Base-by-base conservation (phyloP, 441 rosid genomes). In the Rhodomyrtus psidioides region DNA sequence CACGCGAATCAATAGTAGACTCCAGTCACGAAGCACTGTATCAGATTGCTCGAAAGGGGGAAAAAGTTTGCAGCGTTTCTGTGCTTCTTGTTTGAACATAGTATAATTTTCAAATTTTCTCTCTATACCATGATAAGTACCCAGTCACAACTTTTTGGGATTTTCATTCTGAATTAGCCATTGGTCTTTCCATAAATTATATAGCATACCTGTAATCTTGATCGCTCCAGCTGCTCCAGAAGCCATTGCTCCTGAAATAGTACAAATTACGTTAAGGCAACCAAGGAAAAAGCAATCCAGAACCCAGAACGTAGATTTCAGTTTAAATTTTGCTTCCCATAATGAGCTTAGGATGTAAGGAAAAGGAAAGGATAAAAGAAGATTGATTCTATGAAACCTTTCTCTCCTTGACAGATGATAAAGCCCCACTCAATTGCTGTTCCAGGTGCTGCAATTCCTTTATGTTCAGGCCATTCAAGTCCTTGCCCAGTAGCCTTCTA, bases 381-480 rank as follows among this genome's bases (percentile, higher is more conserved):
- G 53, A 53, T 23, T 49, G 49, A 70, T 6, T 39, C 51, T 70
- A 30, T 27, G 39, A 39, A 82, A 95, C 99, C 97, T 95, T 96
- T 87, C 88, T 94, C 91, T 93, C 97, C 91, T 93, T 95, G 76
- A 95, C 97, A 57, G 94, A 92, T 28, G 88, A 84, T 87, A 95
- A 87, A 2, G 95, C 93, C 56, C 91, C 95, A 82, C 87, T 91
- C 55, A 95, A 86, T 89, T 95, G 93, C 84, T 95, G 92, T 88
- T 96, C 98, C n/a, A 96, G 94, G 54, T 87, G 92, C 89, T 93
- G 98, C 88, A 95, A 86, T 76, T 95, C 98, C 87, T 95, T 95
- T 84, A 95, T 89, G 92, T 91, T 89, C 93, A 95, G 70, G 83
- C 89, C 90, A 84, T 85, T 89, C 87, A 96, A 89, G 85, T 94